Evolutionary conservation across 371 early-diverging fungal species (phyloP).

Genomic region (Choanephora cucurbitarum): DNA sequence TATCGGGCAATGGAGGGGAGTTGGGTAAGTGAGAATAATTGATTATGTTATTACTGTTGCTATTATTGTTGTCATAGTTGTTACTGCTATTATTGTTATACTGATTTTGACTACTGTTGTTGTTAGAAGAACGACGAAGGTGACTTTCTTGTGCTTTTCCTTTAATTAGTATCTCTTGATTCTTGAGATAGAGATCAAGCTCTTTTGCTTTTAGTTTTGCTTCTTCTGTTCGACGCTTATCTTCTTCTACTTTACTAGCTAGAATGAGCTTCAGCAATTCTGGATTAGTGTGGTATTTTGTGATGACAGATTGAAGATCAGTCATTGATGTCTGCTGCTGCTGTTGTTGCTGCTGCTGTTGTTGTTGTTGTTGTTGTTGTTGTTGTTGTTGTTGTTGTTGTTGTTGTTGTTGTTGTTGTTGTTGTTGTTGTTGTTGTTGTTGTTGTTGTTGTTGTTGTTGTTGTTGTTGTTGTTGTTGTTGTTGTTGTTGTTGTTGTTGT

Average conservation of each 20-base stretch:
- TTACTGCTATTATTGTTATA: conserved; percentile 3
- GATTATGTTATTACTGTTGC: background rate
- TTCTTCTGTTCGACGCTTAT: conserved; percentile 63
- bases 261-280: conserved; percentile 57
- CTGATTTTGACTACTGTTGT: background rate
- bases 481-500: background rate
- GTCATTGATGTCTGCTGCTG: background rate
- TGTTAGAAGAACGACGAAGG: conserved; percentile 12
- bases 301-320: conserved; percentile 40
- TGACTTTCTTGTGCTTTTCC: conserved; percentile 3
- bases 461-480: background rate
- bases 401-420: conserved; percentile 1
- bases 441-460: background rate
- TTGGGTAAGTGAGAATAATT: no score
- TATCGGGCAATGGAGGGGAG: no score
- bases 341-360: background rate
- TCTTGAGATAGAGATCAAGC: conserved; percentile 37
- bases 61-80: conserved; percentile 11
- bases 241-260: conserved; percentile 61
- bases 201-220: conserved; percentile 56
- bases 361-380: conserved; percentile 1
- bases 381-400: background rate
- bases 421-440: conserved; percentile 7
- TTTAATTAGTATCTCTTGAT: conserved; percentile 10
- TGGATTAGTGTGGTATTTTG: conserved; percentile 52